phyloP scores from a whole-genome alignment of 2,329 filamentous ascomycete species.

The Scedosporium boydii region DNA sequence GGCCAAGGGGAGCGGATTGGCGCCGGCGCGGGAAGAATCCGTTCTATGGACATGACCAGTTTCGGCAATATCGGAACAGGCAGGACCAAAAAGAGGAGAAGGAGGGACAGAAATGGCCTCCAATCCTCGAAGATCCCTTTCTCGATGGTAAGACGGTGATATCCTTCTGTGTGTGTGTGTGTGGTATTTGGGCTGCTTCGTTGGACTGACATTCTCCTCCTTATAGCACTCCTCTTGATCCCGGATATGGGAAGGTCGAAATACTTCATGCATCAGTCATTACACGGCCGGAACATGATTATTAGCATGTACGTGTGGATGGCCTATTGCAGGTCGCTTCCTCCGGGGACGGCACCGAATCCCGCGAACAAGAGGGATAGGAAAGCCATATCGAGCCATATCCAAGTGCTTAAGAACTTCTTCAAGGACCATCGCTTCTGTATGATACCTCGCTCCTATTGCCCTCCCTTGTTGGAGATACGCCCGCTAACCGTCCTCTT shows the following conservation, averaged over 20 bases:
- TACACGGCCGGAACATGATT: constrained; percentile 60
- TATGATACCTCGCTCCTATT: constrained; percentile 28
- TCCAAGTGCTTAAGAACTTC: constrained; percentile 61
- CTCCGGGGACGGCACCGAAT: constrained; percentile 25
- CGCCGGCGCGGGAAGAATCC: constrained; percentile 32
- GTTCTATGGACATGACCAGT: constrained; percentile 52
- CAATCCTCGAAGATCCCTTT: constrained; percentile 56
- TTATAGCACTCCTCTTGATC: constrained; percentile 51
- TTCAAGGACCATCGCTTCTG: constrained; percentile 53
- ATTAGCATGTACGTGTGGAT: constrained; percentile 60
- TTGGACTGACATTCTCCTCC: background rate
- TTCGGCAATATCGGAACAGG: constrained; percentile 56
- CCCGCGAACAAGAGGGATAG: constrained; percentile 24
- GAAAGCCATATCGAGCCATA: constrained; percentile 62
- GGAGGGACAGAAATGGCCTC: constrained; percentile 44
- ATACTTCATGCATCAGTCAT: constrained; percentile 53
- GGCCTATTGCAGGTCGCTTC: constrained; percentile 33
- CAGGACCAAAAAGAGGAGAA: constrained; percentile 57
- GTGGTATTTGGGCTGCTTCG: background rate
- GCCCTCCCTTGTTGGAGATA: too few species aligned
- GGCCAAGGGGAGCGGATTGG: background rate
- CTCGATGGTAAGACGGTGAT: constrained; percentile 46
- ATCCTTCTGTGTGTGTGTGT: background rate
- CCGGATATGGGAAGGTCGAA: constrained; percentile 58
- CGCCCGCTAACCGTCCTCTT: constrained; percentile 1